These are phyloP conservation scores for Tolypocladium nubicola DNA, from an alignment of 2,329 filamentous ascomycete species.

Conservation along the genomic window DNA sequence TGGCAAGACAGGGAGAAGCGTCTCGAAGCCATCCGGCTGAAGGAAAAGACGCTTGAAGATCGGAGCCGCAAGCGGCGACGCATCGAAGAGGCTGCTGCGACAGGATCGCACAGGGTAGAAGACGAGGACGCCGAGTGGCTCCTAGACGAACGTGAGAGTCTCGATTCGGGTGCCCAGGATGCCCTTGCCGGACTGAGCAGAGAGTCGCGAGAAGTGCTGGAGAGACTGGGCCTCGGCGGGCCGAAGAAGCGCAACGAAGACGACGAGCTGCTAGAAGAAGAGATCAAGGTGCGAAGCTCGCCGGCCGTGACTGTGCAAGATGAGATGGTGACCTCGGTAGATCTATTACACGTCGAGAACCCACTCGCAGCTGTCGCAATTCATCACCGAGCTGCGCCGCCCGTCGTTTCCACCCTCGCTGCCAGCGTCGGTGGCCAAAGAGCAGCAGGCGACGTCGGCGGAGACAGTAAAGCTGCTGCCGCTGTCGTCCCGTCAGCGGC, in stretches of 20 bases:
- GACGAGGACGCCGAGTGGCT: constrained; percentile 61
- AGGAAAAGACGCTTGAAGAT: constrained; percentile 46
- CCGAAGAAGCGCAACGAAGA: constrained; percentile 24
- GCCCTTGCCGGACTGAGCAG: constrained; percentile 53
- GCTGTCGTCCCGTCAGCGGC: constrained; percentile 74
- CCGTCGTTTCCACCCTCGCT: constrained; percentile 69
- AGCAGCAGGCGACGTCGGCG: constrained; percentile 13
- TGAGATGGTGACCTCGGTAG: constrained; percentile 27
- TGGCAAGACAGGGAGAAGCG: constrained; percentile 67
- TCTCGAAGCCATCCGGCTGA: constrained; percentile 53
- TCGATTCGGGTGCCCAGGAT: constrained; percentile 19
- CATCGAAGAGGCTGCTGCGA: constrained; percentile 22
- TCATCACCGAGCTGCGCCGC: constrained; percentile 70
- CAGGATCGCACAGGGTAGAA: constrained; percentile 12
- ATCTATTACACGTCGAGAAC: constrained; percentile 90
- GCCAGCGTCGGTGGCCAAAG: constrained; percentile 27
- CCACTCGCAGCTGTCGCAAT: constrained; percentile 84
- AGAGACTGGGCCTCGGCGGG: constrained; percentile 45
- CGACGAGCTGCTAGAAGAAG: constrained; percentile 43
- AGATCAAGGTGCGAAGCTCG: constrained; percentile 48
- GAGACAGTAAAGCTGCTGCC: constrained; percentile 65
- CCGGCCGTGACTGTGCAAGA: constrained; percentile 1
- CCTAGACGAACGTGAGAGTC: constrained; percentile 58
- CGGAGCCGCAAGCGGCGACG: constrained; percentile 36
- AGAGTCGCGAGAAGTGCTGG: constrained; percentile 65